These are phyloP conservation scores for Moesziomyces aphidis DNA, from an alignment of 1,284 basidiomycete species.

Conservation along the genomic window DNA sequence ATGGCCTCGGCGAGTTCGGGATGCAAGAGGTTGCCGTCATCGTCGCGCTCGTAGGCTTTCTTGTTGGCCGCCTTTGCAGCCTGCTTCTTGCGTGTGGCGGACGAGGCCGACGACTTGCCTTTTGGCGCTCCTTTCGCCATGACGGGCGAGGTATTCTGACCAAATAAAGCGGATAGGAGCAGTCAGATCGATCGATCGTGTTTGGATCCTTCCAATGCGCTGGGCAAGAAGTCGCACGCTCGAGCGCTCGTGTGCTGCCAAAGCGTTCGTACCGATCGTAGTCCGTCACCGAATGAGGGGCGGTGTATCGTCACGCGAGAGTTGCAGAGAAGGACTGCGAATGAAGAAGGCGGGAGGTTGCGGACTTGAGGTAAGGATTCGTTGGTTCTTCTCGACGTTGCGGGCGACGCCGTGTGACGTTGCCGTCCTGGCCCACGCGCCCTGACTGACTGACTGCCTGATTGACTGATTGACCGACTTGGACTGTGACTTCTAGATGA, in stretches of 20 bases:
- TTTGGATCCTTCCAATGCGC: not conserved
- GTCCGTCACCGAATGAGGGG: too few relatives aligned
- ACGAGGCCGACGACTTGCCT: slow-evolving; percentile 65
- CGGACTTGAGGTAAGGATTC: not conserved
- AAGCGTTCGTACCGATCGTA: too few relatives aligned
- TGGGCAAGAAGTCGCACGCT: not conserved
- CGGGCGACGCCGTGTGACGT: not conserved
- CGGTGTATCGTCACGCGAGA: too few relatives aligned
- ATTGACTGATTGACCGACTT: too few relatives aligned
- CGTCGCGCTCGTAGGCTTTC: slow-evolving; percentile 45
- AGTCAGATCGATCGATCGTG: not conserved
- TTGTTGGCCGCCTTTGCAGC: slow-evolving; percentile 61
- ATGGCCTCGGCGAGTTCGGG: slow-evolving; percentile 28
- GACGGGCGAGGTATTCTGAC: not conserved
- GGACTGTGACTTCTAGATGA: not conserved
- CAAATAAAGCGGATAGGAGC: not conserved
- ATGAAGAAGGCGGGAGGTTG: not conserved
- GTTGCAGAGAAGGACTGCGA: too few relatives aligned
- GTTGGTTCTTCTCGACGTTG: not conserved
- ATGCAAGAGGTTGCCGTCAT: slow-evolving; percentile 37
- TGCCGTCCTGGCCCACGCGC: not conserved
- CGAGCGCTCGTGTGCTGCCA: too few relatives aligned
- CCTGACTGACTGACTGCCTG: too few relatives aligned
- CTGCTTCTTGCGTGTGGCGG: slow-evolving; percentile 66
- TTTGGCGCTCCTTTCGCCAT: slow-evolving; percentile 50